Evolutionary conservation across 441 rosid species (phyloP).

Genomic region (Populus hybrid): DNA sequence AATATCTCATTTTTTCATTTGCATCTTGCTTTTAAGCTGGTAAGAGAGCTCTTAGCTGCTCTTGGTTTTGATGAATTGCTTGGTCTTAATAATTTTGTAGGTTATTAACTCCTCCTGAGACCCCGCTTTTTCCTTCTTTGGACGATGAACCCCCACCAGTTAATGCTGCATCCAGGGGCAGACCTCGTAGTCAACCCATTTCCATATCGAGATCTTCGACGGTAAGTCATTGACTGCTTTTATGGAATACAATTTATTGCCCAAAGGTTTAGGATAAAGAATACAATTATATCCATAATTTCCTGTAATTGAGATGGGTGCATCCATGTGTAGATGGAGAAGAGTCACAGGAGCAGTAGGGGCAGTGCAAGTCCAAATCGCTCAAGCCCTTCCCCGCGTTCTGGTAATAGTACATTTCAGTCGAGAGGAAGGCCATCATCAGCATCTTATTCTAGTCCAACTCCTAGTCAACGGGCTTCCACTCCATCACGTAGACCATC

Average conservation of each 20-base stretch:
- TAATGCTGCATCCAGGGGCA: slow-evolving; percentile 66
- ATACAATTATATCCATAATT: not conserved
- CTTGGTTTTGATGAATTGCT: slow-evolving; percentile 33
- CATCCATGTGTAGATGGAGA: slow-evolving; percentile 73
- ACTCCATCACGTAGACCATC: slow-evolving; percentile 79
- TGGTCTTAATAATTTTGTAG: slow-evolving; percentile 45
- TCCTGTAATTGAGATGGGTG: slow-evolving; percentile 9
- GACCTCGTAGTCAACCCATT: slow-evolving; percentile 86
- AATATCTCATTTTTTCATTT: slow-evolving; percentile 4
- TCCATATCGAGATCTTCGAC: slow-evolving; percentile 95
- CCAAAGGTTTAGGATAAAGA: not conserved
- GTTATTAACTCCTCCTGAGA: slow-evolving; percentile 98
- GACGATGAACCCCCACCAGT: slow-evolving; percentile 72
- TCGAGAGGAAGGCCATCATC: slow-evolving; percentile 87
- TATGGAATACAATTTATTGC: slow-evolving; percentile 4
- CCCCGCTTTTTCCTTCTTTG: slow-evolving; percentile 94
- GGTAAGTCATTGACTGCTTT: slow-evolving; percentile 42
- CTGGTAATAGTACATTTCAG: slow-evolving; percentile 61
- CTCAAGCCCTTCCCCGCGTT: slow-evolving; percentile 86
- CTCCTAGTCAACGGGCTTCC: slow-evolving; percentile 43
- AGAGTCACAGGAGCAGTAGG: slow-evolving; percentile 84
- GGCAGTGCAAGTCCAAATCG: slow-evolving; percentile 99
- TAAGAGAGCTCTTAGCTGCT: slow-evolving; percentile 10
- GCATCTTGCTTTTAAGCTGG: slow-evolving; percentile 15
- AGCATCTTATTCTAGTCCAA: slow-evolving; percentile 72